These are phyloP conservation scores for Populus hybrid DNA, from an alignment of 441 rosid genomes.

Conservation along the genomic window DNA sequence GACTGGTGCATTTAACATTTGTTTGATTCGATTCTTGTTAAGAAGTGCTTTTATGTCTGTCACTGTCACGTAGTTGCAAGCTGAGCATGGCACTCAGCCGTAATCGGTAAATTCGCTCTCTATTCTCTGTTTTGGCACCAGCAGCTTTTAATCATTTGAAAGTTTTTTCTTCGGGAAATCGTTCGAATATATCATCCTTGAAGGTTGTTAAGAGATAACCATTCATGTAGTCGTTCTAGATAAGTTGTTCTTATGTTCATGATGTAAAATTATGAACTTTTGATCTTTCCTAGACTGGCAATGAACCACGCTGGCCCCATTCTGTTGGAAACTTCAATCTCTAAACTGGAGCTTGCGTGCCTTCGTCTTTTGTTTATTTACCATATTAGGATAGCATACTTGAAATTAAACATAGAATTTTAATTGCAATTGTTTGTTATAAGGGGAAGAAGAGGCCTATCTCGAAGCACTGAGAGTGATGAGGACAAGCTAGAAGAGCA, in stretches of 20 bases:
- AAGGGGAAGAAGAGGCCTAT: slow-evolving; percentile 37
- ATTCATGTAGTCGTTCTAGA: too few relatives aligned
- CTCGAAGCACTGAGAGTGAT: slow-evolving; percentile 17
- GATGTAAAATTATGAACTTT: too few relatives aligned
- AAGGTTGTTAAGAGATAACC: too few relatives aligned
- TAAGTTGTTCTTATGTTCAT: too few relatives aligned
- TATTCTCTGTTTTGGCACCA: background rate
- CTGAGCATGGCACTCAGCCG: background rate
- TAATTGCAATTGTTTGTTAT: slow-evolving; percentile 3
- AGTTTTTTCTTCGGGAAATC: background rate
- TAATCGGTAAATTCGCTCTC: background rate
- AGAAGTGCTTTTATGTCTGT: background rate
- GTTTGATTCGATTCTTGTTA: background rate
- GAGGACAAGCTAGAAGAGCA: slow-evolving; percentile 10
- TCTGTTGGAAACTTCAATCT: too few relatives aligned
- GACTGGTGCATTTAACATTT: background rate
- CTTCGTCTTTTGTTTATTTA: too few relatives aligned
- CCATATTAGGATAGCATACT: too few relatives aligned
- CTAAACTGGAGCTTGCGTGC: too few relatives aligned
- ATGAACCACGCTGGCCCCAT: too few relatives aligned
- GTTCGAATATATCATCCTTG: too few relatives aligned
- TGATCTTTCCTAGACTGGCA: too few relatives aligned
- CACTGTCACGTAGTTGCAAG: background rate
- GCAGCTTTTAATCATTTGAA: background rate
- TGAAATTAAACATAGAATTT: too few relatives aligned